These are phyloP conservation scores for Penicillium sp. DNA, from an alignment of 2,329 filamentous ascomycete species.

Conservation along the genomic window DNA sequence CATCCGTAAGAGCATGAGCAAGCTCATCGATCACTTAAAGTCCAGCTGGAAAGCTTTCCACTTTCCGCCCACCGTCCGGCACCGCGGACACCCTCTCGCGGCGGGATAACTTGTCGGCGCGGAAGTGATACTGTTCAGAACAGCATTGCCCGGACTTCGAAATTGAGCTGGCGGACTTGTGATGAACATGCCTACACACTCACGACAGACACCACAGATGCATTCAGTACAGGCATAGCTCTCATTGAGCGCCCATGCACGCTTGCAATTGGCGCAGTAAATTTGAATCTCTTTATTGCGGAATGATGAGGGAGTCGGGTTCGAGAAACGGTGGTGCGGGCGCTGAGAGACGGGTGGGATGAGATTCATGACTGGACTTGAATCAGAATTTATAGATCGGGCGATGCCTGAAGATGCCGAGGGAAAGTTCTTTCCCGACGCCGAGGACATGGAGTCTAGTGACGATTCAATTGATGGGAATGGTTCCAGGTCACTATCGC, in stretches of 20 bases:
- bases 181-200: constrained; percentile 62
- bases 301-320: constrained; percentile 52
- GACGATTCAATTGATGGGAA: constrained; percentile 87
- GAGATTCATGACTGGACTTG: constrained; percentile 51
- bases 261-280: constrained; percentile 83
- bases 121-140: constrained; percentile 16
- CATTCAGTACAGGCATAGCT: constrained; percentile 95
- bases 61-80: constrained; percentile 43
- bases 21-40: constrained; percentile 36
- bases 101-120: constrained; percentile 38
- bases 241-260: constrained; percentile 69
- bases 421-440: constrained; percentile 63
- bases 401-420: constrained; percentile 62
- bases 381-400: constrained; percentile 66
- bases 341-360: constrained; percentile 35
- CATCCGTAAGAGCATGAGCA: constrained; percentile 25
- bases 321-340: constrained; percentile 41
- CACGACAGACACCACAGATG: constrained; percentile 84
- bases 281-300: constrained; percentile 64
- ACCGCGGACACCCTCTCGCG: constrained; percentile 44
- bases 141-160: constrained; percentile 30
- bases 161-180: constrained; percentile 40
- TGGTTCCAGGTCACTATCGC: constrained; percentile 62
- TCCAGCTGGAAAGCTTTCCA: constrained; percentile 49
- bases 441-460: constrained; percentile 51